These are phyloP conservation scores for Eucalyptus globulus DNA, from an alignment of 345 rosid genomes.

Conservation along the genomic window DNA sequence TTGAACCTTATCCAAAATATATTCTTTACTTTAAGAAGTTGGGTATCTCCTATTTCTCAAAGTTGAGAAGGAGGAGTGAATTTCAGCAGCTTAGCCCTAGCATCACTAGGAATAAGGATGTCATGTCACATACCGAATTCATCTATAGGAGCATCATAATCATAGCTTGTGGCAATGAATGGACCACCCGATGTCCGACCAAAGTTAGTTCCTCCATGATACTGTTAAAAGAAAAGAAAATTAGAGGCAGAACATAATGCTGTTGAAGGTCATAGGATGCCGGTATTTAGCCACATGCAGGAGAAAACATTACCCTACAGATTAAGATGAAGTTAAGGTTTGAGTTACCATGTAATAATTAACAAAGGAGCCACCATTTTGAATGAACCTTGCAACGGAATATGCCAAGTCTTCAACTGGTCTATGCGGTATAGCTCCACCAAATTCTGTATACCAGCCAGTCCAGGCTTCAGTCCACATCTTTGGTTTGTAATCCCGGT, in stretches of 20 bases:
- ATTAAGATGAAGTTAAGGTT: background rate
- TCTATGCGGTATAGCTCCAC: constrained; percentile 58
- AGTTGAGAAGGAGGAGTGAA: background rate
- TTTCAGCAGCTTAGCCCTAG: background rate
- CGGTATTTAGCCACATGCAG: background rate
- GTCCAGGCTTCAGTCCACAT: constrained; percentile 98
- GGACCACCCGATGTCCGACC: constrained; percentile 93
- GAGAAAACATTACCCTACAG: background rate
- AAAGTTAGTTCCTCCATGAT: constrained; percentile 94
- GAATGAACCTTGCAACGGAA: constrained; percentile 70
- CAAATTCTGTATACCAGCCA: constrained; percentile 83
- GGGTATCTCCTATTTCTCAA: background rate
- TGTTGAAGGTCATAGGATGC: background rate
- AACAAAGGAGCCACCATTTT: constrained; percentile 68
- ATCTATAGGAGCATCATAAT: constrained; percentile 95
- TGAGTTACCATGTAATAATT: constrained; percentile 76
- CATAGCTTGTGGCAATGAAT: constrained; percentile 93
- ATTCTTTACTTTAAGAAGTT: background rate
- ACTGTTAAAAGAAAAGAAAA: constrained; percentile 19
- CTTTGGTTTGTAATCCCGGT: constrained; percentile 54
- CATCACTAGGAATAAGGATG: background rate
- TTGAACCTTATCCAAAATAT: background rate
- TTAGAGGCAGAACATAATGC: background rate
- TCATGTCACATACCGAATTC: constrained; percentile 55
- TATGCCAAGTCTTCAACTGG: constrained; percentile 86